These are phyloP conservation scores for Podospora pseudopauciseta DNA, from an alignment of 495 filamentous ascomycete genomes.

Conservation along the genomic window DNA sequence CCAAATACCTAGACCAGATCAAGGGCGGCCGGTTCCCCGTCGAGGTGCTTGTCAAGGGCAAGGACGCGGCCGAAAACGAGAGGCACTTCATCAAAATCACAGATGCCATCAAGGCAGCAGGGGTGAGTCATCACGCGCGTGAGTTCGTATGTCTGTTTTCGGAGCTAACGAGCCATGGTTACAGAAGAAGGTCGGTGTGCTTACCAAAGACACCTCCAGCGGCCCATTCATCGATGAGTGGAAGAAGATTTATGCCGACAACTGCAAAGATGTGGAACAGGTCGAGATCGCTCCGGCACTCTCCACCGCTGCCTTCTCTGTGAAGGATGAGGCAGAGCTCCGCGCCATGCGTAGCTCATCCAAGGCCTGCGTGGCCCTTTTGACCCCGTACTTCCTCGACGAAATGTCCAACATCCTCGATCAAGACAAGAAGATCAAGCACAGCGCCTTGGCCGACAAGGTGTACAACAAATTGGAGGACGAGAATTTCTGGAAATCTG, in stretches of 20 bases:
- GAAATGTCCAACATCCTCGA: constrained; percentile 96
- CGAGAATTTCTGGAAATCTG: constrained; percentile 81
- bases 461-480: constrained; percentile 90
- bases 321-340: constrained; percentile 95
- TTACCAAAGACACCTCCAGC: constrained; percentile 75
- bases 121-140: constrained; percentile 56
- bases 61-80: constrained; percentile 82
- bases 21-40: constrained; percentile 88
- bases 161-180: background rate
- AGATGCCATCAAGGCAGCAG: constrained; percentile 80
- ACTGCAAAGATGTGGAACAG: constrained; percentile 81
- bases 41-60: constrained; percentile 83
- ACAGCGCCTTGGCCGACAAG: constrained; percentile 75
- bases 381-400: constrained; percentile 93
- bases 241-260: constrained; percentile 73
- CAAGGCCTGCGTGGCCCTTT: constrained; percentile 83
- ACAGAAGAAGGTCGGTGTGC: constrained; percentile 82
- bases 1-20: constrained; percentile 87
- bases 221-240: constrained; percentile 96
- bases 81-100: constrained; percentile 79
- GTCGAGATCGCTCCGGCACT: constrained; percentile 81
- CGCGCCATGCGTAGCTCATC: constrained; percentile 91
- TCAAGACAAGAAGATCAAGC: constrained; percentile 92
- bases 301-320: constrained; percentile 77
- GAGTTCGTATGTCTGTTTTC: background rate